Evolutionary conservation across 2,329 filamentous ascomycete genomes (phyloP), one percentile per base, ranked within the genome.

Genomic region (Fusarium siculi): DNA sequence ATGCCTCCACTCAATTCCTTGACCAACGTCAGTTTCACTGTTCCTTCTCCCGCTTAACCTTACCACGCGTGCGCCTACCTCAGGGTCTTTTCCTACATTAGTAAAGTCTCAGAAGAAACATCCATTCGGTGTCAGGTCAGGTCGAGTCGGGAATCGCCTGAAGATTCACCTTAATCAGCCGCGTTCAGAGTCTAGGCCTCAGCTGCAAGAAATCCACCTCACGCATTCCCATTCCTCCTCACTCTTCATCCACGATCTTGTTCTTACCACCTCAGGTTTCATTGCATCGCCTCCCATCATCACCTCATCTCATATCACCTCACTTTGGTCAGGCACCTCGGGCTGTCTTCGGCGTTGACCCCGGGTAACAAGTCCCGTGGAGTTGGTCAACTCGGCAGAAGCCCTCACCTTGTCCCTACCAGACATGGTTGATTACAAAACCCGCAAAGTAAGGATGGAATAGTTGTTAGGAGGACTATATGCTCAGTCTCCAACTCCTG

Each of bases 341-440:
- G 50, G 50, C 50, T 66, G 46, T 53, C 52, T 54, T 61, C 64
- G 40, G 53, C 40, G 21, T n/a, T 36, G 36, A 58, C 59, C 39
- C 47, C n/a, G 39, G 43, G 12, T 37, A 64, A 32, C 28, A 23
- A 40, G 39, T 55, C 46, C 53, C 47, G 47, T 58, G 59, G 36
- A 36, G 25, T 47, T 59, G 47, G 34, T 59, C 36, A 47, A 36
- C 30, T 50, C n/a, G 37, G 54, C 50, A 68, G 58, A 66, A 64
- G 46, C 59, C 39, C 23, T 74, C 53, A 30, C 30, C 32, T 50
- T 40, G 34, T 23, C 42, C 21, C 55, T 54, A 63, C 59, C 46
- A 42, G 52, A 58, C 55, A 70, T 71, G 65, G 50, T 58, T 75
- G 67, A 68, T 74, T 76, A 75, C 72, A 61, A 74, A 70, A 70